These are phyloP conservation scores for Chloropicon primus DNA, from an alignment of 139 green algal species.

Conservation along the genomic window DNA sequence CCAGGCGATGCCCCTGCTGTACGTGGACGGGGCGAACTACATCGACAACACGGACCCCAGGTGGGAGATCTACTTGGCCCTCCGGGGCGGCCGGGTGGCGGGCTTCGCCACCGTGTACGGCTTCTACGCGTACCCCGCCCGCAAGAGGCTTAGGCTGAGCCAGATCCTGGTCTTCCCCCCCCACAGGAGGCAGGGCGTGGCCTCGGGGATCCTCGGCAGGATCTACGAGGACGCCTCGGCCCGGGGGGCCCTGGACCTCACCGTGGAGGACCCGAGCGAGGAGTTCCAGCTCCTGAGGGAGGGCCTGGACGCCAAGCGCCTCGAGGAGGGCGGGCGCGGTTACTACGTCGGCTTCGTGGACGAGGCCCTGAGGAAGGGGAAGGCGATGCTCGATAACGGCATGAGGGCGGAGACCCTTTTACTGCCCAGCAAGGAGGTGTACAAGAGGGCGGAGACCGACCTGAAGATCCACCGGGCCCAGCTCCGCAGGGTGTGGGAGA, in stretches of 20 bases:
- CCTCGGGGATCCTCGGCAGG: slow-evolving; percentile 39
- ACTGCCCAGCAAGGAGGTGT: not conserved
- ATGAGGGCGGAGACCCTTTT: not conserved
- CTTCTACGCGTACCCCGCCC: slow-evolving; percentile 65
- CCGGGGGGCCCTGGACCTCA: slow-evolving; percentile 45
- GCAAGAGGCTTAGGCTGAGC: slow-evolving; percentile 45
- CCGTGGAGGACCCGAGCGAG: slow-evolving; percentile 75
- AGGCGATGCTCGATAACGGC: not conserved
- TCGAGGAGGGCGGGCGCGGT: slow-evolving; percentile 2
- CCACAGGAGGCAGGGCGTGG: slow-evolving; percentile 47
- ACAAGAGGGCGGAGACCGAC: not conserved
- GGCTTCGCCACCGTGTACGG: slow-evolving; percentile 61
- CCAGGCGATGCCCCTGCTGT: slow-evolving; percentile 71
- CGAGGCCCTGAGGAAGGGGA: not conserved
- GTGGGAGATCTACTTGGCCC: slow-evolving; percentile 58
- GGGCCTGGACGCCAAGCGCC: slow-evolving; percentile 41
- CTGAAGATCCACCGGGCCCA: not conserved
- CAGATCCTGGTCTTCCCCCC: slow-evolving; percentile 72
- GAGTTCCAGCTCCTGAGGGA: slow-evolving; percentile 53
- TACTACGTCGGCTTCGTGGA: not conserved
- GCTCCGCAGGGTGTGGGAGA: not conserved
- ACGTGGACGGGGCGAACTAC: slow-evolving; percentile 57
- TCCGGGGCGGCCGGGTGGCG: slow-evolving; percentile 18
- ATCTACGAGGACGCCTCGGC: slow-evolving; percentile 33
- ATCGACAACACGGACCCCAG: slow-evolving; percentile 39